These are phyloP conservation scores for Candida manassasensis DNA, from an alignment of 805 yeast species.

Conservation along the genomic window DNA sequence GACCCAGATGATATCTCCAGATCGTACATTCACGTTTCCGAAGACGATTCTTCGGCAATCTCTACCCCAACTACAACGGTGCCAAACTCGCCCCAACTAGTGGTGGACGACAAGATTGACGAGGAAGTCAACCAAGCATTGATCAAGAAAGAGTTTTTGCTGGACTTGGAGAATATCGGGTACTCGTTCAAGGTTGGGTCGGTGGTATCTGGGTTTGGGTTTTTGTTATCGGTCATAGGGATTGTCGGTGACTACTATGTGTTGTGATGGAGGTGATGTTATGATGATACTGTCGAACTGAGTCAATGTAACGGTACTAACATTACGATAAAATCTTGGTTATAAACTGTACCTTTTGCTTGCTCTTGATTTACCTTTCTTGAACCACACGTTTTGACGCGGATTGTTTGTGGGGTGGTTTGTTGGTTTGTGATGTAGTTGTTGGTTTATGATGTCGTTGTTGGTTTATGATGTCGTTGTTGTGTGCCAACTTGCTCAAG, in stretches of 20 bases:
- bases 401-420: too few relatives aligned
- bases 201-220: slow-evolving; percentile 40
- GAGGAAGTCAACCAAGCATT: slow-evolving; percentile 20
- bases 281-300: not conserved
- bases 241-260: slow-evolving; percentile 47
- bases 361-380: not conserved
- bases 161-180: slow-evolving; percentile 25
- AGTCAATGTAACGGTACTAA: not conserved
- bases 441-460: too few relatives aligned
- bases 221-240: slow-evolving; percentile 50
- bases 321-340: not conserved
- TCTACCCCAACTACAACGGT: slow-evolving; percentile 26
- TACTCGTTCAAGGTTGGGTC: slow-evolving; percentile 38
- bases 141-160: slow-evolving; percentile 28
- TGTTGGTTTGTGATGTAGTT: too few relatives aligned
- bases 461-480: too few relatives aligned
- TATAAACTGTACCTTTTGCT: not conserved
- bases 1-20: slow-evolving; percentile 29
- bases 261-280: slow-evolving; percentile 8
- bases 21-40: slow-evolving; percentile 41
- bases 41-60: slow-evolving; percentile 26
- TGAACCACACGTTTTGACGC: too few relatives aligned
- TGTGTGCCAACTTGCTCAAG: too few relatives aligned
- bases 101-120: slow-evolving; percentile 16
- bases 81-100: slow-evolving; percentile 21